Base-by-base conservation (phyloP, 2,329 filamentous ascomycete genomes). In the Neurospora sp. region DNA sequence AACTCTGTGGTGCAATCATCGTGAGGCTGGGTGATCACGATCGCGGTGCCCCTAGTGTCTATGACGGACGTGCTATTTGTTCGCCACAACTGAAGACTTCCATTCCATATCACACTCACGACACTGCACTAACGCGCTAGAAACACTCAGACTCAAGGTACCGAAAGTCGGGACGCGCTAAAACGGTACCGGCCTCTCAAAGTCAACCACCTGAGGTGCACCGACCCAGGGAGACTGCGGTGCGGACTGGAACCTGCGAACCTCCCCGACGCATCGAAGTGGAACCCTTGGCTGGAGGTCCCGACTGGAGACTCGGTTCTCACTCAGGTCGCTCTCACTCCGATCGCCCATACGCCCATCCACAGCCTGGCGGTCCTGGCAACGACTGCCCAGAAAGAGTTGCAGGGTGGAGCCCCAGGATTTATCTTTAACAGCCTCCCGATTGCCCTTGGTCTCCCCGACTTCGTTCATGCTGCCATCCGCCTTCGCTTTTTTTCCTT, bases 391-490 rank as follows among this genome's bases (percentile, higher is more conserved):
- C 46, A 57, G 46, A 41, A 70, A 73, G 70, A 69, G 52, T 66
- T 70, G 71, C 37, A 66, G 52, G 70, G 72, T 72, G 72, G 71
- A 70, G 67, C 67, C 70, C 69, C 69, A 72, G 69, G 67, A 72
- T 75, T 68, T 73, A 75, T 74, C 73, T 76, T 76, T 73, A 74
- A 75, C 74, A 68, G 74, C 73, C 68, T 69, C 69, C 70, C 57
- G 52, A 62, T 33, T 62, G 52, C 52, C 28, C 52, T 62, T 62
- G 52, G 28, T 67, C 69, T 72, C 71, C 73, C 72, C 69, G 66
- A 72, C 68, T 73, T 66, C 69, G 36, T 57, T 37, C 66, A 71
- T 70, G 66, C 40, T 46, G 70, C 68, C 72, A 69, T 71, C 70
- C 71, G 52, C 52, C 28, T 57, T 39, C 40, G 67, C 52, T 70